Percentiles rank a stretch among this genome's conserved stretches.
phyloP scores from a whole-genome alignment of 306 rosid genomes.

The Quercus bicolor region DNA sequence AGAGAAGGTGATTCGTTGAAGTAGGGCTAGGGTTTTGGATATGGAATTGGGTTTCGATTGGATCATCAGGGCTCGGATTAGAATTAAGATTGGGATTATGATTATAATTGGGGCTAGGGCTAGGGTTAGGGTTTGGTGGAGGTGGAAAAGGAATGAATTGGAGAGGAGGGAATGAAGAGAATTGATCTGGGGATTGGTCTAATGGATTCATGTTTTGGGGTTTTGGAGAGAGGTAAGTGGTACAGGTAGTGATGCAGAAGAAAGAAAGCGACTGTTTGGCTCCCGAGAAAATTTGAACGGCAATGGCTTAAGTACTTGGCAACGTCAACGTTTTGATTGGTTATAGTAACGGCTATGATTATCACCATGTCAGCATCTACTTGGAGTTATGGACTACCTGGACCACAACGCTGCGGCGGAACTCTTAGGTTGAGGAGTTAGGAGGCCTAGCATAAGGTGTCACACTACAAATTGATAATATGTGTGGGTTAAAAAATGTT shows the following conservation, averaged over 20 bases:
- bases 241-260: not conserved
- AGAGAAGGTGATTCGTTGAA: constrained; percentile 36
- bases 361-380: too few relatives aligned
- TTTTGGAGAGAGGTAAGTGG: not conserved
- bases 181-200: constrained; percentile 36
- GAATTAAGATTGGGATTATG: constrained; percentile 40
- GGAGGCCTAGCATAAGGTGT: too few relatives aligned
- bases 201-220: constrained; percentile 35
- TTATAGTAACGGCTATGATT: not conserved
- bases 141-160: constrained; percentile 38
- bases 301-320: not conserved
- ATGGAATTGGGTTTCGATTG: constrained; percentile 12
- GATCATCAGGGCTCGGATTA: constrained; percentile 18
- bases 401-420: too few relatives aligned
- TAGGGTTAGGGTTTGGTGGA: constrained; percentile 33
- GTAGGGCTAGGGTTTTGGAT: constrained; percentile 31
- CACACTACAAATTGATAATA: too few relatives aligned
- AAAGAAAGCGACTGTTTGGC: constrained; percentile 13
- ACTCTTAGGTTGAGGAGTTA: too few relatives aligned
- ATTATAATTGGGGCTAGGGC: constrained; percentile 9
- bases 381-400: too few relatives aligned
- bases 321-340: not conserved
- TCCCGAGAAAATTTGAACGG: not conserved
- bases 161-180: constrained; percentile 46
- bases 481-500: too few relatives aligned